Base-by-base conservation (phyloP, 495 filamentous ascomycete species). In the Aspergillus steynii region DNA sequence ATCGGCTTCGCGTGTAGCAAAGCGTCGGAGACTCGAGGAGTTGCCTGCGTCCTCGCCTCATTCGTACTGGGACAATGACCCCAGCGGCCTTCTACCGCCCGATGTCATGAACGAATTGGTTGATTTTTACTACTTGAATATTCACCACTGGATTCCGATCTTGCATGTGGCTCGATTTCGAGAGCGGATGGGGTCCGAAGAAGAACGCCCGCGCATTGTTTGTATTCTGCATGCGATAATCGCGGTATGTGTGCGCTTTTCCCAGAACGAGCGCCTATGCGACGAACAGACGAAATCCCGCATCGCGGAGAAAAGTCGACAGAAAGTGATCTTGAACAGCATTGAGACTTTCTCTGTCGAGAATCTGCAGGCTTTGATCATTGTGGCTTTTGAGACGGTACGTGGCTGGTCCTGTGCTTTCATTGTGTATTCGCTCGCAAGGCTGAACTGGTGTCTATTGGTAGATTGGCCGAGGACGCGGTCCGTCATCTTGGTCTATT, bases 401-500 rank as follows among this genome's bases (percentile, higher is more conserved):
- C 45, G 66, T 50, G 31, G 32, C 53, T 34, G 29, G 2, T 29
- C 10, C 5, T 46, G 6, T 28, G 15, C 2, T 31, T 20, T 20
- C 20, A 20, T 20, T 20, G 20, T 31, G 4, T 45, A n/a, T 48
- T 2, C 50, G 5, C 47, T 5, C 10, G n/a, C n/a, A 27, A 57
- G 10, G 55, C 52, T 29, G 29, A 25, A 46, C 29, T 28, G 46
- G 25, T 4, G 48, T 32, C 20, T 49, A 46, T 37, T 10, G 29
- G 20, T 34, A 67, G 67, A 72, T 72, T 46, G 65, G 61, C 14
- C 59, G 69, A 1, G 69, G 67, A 15, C 69, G 67, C 10, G 69
- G 69, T 9, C 69, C 67, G n/a, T 68, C 67, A 3, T 62, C 68
- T 5, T 73, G 70, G 70, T 68, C 70, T 1, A 66, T 71, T 15